Conservation (phyloP, 768 basidiomycete species). For the Collybia sordida region DNA sequence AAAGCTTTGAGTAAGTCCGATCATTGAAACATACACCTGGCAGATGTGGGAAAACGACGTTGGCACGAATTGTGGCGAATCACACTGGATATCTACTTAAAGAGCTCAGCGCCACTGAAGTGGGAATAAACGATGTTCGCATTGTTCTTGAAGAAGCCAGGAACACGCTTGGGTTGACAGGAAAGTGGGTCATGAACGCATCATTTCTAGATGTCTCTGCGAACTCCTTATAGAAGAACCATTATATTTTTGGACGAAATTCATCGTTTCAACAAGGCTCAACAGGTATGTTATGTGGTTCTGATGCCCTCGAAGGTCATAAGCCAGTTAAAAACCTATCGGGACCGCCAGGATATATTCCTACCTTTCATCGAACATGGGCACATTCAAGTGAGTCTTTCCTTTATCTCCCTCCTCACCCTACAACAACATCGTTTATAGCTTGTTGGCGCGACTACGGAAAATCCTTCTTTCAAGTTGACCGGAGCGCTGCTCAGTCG, state of each 20-base stretch:
- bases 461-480: constrained; percentile 86
- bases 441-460: constrained; percentile 84
- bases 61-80: constrained; percentile 69
- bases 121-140: constrained; percentile 68
- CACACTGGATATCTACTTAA: constrained; percentile 62
- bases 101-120: constrained; percentile 75
- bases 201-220: neutral
- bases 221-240: constrained; percentile 50
- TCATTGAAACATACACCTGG: neutral
- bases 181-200: constrained; percentile 43
- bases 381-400: constrained; percentile 53
- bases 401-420: neutral
- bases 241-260: constrained; percentile 84
- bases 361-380: constrained; percentile 82
- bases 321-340: neutral
- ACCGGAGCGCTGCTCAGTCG: constrained; percentile 72
- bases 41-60: constrained; percentile 74
- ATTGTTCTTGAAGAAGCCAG: constrained; percentile 78
- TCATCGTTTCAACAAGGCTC: constrained; percentile 73
- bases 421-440: constrained; percentile 18
- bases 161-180: constrained; percentile 58
- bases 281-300: constrained; percentile 50
- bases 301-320: neutral
- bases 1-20: neutral
- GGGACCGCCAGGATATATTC: constrained; percentile 62